These are phyloP conservation scores for Orbilia quercus DNA, from an alignment of 2,329 filamentous ascomycete species.

Conservation along the genomic window DNA sequence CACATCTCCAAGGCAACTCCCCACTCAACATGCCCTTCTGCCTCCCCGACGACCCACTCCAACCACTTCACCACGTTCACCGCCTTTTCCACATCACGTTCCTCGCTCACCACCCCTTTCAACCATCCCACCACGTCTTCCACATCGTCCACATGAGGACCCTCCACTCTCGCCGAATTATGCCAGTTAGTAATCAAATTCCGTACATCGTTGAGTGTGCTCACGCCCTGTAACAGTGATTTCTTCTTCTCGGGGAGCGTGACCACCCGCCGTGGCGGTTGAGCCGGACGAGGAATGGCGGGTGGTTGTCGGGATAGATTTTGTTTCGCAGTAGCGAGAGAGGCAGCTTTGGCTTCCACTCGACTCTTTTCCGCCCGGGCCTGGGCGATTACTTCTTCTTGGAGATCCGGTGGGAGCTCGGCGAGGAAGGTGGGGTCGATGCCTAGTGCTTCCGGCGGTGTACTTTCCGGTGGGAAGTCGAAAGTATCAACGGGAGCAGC, in stretches of 20 bases:
- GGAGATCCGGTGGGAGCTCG: slow-evolving; percentile 83
- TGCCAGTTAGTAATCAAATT: slow-evolving; percentile 82
- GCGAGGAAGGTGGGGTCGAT: slow-evolving; percentile 72
- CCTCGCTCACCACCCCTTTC: slow-evolving; percentile 76
- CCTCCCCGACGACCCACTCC: slow-evolving; percentile 50
- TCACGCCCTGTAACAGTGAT: slow-evolving; percentile 59
- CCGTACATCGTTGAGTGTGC: slow-evolving; percentile 71
- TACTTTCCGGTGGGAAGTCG: slow-evolving; percentile 10
- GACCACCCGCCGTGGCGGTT: slow-evolving; percentile 37
- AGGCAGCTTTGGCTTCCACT: slow-evolving; percentile 69
- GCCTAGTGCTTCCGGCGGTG: slow-evolving; percentile 38
- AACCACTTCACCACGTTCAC: slow-evolving; percentile 75
- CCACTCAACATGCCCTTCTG: slow-evolving; percentile 50
- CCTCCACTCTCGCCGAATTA: slow-evolving; percentile 75
- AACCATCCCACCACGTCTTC: slow-evolving; percentile 79
- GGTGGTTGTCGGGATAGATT: slow-evolving; percentile 38
- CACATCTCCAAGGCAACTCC: slow-evolving; percentile 53
- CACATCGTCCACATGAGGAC: slow-evolving; percentile 83
- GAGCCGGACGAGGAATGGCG: slow-evolving; percentile 1
- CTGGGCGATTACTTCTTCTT: slow-evolving; percentile 76
- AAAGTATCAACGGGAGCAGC: background rate
- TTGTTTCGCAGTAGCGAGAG: slow-evolving; percentile 68
- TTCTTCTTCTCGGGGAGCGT: slow-evolving; percentile 58
- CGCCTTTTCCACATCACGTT: slow-evolving; percentile 81
- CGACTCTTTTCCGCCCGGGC: slow-evolving; percentile 52